Percentiles rank a stretch among this genome's conserved stretches.
Evolutionary conservation across 305 asterid genomes (phyloP).

Genomic region (Solanum hybrid): DNA sequence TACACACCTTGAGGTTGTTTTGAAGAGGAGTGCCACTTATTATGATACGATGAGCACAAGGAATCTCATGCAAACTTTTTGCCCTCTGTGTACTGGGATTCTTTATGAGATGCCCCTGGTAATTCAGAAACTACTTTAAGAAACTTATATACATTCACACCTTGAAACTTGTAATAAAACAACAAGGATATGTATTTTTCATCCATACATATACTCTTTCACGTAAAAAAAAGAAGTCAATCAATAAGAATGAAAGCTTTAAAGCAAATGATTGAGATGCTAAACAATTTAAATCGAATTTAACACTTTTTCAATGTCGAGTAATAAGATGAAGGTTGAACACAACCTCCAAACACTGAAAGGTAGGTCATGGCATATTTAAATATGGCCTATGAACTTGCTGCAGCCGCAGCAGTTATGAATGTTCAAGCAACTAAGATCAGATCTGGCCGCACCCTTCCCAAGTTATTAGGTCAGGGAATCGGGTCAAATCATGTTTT

Average conservation of each 20-base stretch:
- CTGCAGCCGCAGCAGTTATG: not conserved
- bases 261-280: not conserved
- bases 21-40: conserved; percentile 98
- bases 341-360: not conserved
- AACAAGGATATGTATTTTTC: not conserved
- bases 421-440: not conserved
- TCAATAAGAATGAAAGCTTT: not conserved
- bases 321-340: not conserved
- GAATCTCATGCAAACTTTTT: conserved; percentile 84
- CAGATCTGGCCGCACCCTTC: not conserved
- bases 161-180: not conserved
- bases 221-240: too few species aligned
- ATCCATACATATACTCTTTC: not conserved
- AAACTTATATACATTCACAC: not conserved
- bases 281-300: not conserved
- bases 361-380: not conserved
- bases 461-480: not conserved
- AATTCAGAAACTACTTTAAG: not conserved
- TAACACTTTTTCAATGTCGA: not conserved
- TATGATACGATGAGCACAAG: conserved; percentile 76
- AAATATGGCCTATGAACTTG: not conserved
- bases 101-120: conserved; percentile 93
- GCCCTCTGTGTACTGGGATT: conserved; percentile 98
- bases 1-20: conserved; percentile 80
- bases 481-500: not conserved